Base-by-base conservation (phyloP, 225 moss, liverwort and hornwort genomes). In the Polytrichum formosum region DNA sequence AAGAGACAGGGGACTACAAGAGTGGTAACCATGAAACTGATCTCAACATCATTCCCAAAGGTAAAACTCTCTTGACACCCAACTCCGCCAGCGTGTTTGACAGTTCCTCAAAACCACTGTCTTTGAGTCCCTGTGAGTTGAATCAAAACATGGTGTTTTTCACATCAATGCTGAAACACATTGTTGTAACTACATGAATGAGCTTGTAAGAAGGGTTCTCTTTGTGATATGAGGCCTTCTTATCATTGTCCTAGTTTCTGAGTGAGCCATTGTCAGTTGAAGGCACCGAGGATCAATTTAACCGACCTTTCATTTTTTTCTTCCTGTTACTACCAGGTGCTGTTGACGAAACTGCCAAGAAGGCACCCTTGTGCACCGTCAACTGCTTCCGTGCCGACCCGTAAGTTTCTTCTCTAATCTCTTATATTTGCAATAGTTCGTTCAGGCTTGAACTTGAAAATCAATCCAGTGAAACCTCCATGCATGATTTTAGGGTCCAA, bases 331-430 rank as follows among this genome's bases (percentile, higher is more conserved):
- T n/a, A 31, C 33, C 62, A 70, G 70, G 59, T 21, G 17, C 66
- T 77, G 83, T 73, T 70, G 83, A 83, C 37, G 35, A 67, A 61
- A 70, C 71, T 28, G 68, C 33, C 22, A 84, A 79, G 65, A 87
- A 58, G 66, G 74, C 80, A 27, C 70, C 82, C 61, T 66, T 83
- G 67, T 95, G 92, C 80, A 86, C 82, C 1, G 81, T 95, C 23
- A 92, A 82, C 71, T 95, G 95, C 81, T 95, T 92, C 73, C 89
- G 95, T 63, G 92, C 95, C 53, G 92, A 92, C 77, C 95, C 95
- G 76, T 81, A 74, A 83, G 76, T 56, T 66, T 20, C 20, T 64
- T 1, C 37, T 27, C 65, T 63, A 26, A 26, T 1, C 5, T 18
- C 53, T 4, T 56, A 10, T 2, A 21, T 56, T 5, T 20, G 1